Percentiles rank a stretch among this genome's conserved stretches.
Conservation (phyloP, 2,329 filamentous ascomycete genomes). For the Fusarium verrucosum region DNA sequence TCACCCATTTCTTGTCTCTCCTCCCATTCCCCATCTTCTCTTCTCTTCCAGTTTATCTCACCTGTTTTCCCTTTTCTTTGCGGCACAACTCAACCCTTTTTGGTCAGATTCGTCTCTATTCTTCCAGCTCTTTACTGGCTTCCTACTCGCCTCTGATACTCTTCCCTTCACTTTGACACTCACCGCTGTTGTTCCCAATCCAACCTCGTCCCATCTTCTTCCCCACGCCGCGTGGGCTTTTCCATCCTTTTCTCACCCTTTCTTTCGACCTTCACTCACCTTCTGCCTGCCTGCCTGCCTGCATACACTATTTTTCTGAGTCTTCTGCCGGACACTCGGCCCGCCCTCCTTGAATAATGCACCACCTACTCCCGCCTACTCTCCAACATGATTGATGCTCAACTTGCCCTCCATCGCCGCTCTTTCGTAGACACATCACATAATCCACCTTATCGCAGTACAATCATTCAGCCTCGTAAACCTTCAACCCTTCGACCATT, state of each 20-base stretch:
- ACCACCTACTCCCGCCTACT: constrained; percentile 60
- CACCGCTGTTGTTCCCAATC: constrained; percentile 19
- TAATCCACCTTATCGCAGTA: constrained; percentile 53
- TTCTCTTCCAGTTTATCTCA: background rate
- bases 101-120: background rate
- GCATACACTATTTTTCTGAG: too few relatives aligned
- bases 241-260: constrained; percentile 54
- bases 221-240: constrained; percentile 24
- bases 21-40: background rate
- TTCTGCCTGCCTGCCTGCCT: constrained; percentile 52
- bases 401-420: constrained; percentile 52
- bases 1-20: constrained; percentile 3
- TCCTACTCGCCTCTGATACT: background rate
- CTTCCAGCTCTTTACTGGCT: background rate
- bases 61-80: constrained; percentile 1
- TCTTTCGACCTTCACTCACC: constrained; percentile 53
- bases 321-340: constrained; percentile 61
- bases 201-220: background rate
- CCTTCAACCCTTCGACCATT: constrained; percentile 57
- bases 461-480: constrained; percentile 62
- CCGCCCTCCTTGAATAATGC: constrained; percentile 61
- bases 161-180: background rate
- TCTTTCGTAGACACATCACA: background rate
- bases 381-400: constrained; percentile 59
- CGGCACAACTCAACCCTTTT: background rate